Evolutionary conservation across 345 rosid species (phyloP).

Genomic region (Linum tenue): DNA sequence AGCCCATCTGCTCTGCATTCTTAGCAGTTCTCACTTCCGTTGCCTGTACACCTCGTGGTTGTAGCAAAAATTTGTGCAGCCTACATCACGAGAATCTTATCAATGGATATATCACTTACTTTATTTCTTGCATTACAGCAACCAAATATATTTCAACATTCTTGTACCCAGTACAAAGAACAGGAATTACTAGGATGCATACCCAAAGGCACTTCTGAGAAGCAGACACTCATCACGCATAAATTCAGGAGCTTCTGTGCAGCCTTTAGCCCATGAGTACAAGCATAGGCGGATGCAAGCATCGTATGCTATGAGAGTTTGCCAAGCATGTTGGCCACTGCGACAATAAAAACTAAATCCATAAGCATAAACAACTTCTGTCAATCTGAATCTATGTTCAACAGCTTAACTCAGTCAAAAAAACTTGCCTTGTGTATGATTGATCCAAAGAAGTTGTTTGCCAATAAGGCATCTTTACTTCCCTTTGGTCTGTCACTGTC

Average conservation of each 20-base stretch:
- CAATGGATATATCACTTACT: constrained; percentile 8
- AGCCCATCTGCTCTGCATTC: constrained; percentile 35
- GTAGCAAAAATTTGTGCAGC: constrained; percentile 73
- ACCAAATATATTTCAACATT: constrained; percentile 1
- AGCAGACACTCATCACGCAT: constrained; percentile 76
- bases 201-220: constrained; percentile 95
- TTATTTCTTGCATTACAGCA: not conserved
- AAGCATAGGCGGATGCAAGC: constrained; percentile 87
- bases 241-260: constrained; percentile 92
- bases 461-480: constrained; percentile 40
- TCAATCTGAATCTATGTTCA: not conserved
- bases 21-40: constrained; percentile 31
- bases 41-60: constrained; percentile 60
- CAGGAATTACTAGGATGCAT: constrained; percentile 18
- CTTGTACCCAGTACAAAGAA: constrained; percentile 5
- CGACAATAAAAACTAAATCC: constrained; percentile 9
- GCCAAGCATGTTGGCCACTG: constrained; percentile 92
- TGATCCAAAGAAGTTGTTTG: constrained; percentile 37
- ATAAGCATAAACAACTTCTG: constrained; percentile 2
- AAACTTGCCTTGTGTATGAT: constrained; percentile 48
- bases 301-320: constrained; percentile 83
- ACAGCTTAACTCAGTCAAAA: not conserved
- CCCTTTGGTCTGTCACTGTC: constrained; percentile 21
- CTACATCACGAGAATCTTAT: constrained; percentile 23
- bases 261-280: constrained; percentile 75